Conservation (phyloP, 257 asterid species). For the Fraxinus quadrangulata region DNA sequence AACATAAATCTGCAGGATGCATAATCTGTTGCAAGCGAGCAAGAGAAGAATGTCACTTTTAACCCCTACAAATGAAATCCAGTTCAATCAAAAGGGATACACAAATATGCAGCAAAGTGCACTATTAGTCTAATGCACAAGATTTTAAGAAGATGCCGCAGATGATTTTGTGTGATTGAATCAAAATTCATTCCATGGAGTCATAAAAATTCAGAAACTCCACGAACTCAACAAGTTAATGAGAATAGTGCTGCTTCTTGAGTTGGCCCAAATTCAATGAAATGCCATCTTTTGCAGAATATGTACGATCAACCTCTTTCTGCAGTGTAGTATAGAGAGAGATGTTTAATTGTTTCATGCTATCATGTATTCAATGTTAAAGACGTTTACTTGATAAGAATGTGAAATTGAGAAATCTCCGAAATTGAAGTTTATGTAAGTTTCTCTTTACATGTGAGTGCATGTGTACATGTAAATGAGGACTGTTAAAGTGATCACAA, state of each 20-base stretch:
- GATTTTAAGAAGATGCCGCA: neutral
- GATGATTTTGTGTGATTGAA: neutral
- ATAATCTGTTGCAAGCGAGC: conserved; percentile 56
- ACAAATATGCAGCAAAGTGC: neutral
- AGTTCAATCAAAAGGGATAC: neutral
- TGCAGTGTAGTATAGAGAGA: neutral
- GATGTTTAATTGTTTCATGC: neutral
- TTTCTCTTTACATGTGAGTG: neutral
- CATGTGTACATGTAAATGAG: neutral
- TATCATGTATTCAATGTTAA: neutral
- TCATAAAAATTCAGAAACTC: neutral
- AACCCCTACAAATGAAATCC: neutral
- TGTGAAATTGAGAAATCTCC: neutral
- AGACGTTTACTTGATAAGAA: neutral
- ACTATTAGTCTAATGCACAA: neutral
- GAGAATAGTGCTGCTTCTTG: neutral
- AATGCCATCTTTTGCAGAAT: neutral
- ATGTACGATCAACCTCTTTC: neutral
- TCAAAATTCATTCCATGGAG: neutral
- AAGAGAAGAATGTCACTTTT: neutral
- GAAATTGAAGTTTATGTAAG: neutral
- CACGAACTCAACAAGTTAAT: neutral
- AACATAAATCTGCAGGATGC: conserved; percentile 89
- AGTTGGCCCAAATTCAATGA: neutral
- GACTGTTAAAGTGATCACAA: neutral